These are phyloP conservation scores for Condylostoma magnum DNA, from an alignment of 169 alveolate species.

Conservation along the genomic window DNA sequence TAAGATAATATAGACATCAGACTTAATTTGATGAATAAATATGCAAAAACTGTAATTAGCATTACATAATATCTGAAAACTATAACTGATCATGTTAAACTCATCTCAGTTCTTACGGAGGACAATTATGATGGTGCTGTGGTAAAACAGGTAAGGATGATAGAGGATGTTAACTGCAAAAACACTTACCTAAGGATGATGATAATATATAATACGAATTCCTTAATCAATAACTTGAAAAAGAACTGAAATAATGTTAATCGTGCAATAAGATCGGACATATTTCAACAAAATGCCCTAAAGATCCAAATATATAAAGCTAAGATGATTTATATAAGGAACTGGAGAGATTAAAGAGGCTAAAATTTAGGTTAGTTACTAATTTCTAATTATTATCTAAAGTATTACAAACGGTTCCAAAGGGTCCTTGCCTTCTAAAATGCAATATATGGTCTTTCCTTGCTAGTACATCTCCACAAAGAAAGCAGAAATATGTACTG, in stretches of 20 bases:
- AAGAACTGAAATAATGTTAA: neutral
- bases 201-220: slow-evolving; percentile 15
- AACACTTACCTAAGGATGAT: slow-evolving; percentile 42
- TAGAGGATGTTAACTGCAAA: slow-evolving; percentile 35
- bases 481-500: slow-evolving; percentile 39
- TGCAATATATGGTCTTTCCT: slow-evolving; percentile 41
- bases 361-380: no score
- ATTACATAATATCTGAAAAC: slow-evolving; percentile 34
- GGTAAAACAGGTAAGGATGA: slow-evolving; percentile 35
- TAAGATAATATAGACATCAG: no score
- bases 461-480: slow-evolving; percentile 31
- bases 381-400: no score
- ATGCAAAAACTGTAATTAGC: slow-evolving; percentile 39
- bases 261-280: slow-evolving; percentile 21
- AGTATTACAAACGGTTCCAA: slow-evolving; percentile 25
- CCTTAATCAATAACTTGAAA: neutral
- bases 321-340: neutral
- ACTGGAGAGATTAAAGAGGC: neutral
- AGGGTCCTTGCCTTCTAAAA: slow-evolving; percentile 30
- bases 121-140: slow-evolving; percentile 59
- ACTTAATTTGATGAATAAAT: slow-evolving; percentile 35
- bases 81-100: slow-evolving; percentile 50
- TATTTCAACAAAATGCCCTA: neutral
- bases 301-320: slow-evolving; percentile 20
- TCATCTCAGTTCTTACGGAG: slow-evolving; percentile 37